Percentiles rank a stretch among this genome's conserved stretches.
phyloP scores from a whole-genome alignment of 2,329 filamentous ascomycete species.

The Mycosphaerella sp. region DNA sequence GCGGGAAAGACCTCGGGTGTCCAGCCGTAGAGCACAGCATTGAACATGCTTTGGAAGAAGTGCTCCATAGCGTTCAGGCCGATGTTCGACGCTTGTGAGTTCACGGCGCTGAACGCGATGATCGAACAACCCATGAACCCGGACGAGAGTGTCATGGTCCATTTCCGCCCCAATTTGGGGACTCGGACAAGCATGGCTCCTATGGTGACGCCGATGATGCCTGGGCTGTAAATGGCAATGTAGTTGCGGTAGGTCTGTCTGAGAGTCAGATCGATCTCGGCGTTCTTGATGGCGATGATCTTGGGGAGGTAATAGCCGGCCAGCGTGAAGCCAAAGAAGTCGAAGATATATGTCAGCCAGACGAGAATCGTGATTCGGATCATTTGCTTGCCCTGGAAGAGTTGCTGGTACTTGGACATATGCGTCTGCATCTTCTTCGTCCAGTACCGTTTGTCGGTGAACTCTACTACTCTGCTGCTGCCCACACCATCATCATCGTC shows the following conservation, averaged over 20 bases:
- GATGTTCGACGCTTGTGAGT: slow-evolving; percentile 43
- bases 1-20: slow-evolving; percentile 50
- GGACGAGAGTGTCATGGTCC: slow-evolving; percentile 41
- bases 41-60: slow-evolving; percentile 50
- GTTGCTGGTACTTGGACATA: slow-evolving; percentile 39
- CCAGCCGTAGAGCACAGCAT: slow-evolving; percentile 48
- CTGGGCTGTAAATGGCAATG: slow-evolving; percentile 50
- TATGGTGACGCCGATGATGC: slow-evolving; percentile 47
- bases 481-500: slow-evolving; percentile 1
- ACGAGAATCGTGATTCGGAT: slow-evolving; percentile 43
- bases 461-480: slow-evolving; percentile 1
- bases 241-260: slow-evolving; percentile 48
- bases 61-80: slow-evolving; percentile 49
- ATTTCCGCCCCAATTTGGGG: slow-evolving; percentile 41
- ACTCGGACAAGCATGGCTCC: slow-evolving; percentile 47
- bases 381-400: slow-evolving; percentile 42
- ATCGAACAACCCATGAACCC: slow-evolving; percentile 42
- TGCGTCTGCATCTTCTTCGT: slow-evolving; percentile 37
- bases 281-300: slow-evolving; percentile 50
- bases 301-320: slow-evolving; percentile 46
- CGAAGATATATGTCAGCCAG: slow-evolving; percentile 49
- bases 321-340: slow-evolving; percentile 47
- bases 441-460: slow-evolving; percentile 10
- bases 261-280: slow-evolving; percentile 40
- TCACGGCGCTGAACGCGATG: slow-evolving; percentile 43